Evolutionary conservation across 2,329 filamentous ascomycete species (phyloP).

Genomic region (Cryphonectria nitschkei): DNA sequence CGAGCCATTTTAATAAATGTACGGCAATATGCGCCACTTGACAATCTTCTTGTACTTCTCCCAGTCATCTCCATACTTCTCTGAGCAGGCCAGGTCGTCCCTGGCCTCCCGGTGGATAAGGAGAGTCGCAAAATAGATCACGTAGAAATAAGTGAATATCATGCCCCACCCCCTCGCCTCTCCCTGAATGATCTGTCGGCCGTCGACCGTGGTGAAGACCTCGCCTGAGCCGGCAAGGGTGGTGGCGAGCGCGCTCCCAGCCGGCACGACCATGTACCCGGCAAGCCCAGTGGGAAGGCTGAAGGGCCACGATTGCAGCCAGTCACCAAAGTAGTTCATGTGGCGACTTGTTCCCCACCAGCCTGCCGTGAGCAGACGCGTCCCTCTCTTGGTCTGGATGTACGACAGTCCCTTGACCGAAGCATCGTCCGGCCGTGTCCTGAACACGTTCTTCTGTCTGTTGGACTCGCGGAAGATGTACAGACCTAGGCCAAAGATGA

Average conservation of each 20-base stretch:
- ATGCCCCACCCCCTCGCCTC: conserved; percentile 78
- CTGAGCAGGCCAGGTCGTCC: conserved; percentile 82
- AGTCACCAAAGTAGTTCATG: conserved; percentile 92
- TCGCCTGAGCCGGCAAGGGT: conserved; percentile 44
- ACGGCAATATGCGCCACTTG: conserved; percentile 76
- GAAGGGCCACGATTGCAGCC: conserved; percentile 87
- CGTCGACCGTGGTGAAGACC: conserved; percentile 54
- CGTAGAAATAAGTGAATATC: conserved; percentile 85
- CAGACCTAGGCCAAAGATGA: conserved; percentile 71
- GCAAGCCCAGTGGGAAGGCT: conserved; percentile 80
- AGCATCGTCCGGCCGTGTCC: conserved; percentile 80
- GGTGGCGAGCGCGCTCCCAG: conserved; percentile 50
- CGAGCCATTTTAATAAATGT: conserved; percentile 64
- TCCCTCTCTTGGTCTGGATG: conserved; percentile 79
- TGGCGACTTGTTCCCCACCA: conserved; percentile 91
- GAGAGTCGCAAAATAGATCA: conserved; percentile 82
- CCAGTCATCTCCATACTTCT: conserved; percentile 89
- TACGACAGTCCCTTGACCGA: conserved; percentile 75
- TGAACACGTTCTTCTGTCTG: conserved; percentile 89
- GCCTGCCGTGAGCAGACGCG: conserved; percentile 75
- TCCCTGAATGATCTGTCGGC: conserved; percentile 67
- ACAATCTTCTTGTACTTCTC: conserved; percentile 78
- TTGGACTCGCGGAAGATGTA: conserved; percentile 86
- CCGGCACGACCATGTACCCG: conserved; percentile 71
- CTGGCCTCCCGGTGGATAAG: conserved; percentile 80